Evolutionary conservation across 768 basidiomycete species (phyloP).

Genomic region (Boletus pseudopeckii): DNA sequence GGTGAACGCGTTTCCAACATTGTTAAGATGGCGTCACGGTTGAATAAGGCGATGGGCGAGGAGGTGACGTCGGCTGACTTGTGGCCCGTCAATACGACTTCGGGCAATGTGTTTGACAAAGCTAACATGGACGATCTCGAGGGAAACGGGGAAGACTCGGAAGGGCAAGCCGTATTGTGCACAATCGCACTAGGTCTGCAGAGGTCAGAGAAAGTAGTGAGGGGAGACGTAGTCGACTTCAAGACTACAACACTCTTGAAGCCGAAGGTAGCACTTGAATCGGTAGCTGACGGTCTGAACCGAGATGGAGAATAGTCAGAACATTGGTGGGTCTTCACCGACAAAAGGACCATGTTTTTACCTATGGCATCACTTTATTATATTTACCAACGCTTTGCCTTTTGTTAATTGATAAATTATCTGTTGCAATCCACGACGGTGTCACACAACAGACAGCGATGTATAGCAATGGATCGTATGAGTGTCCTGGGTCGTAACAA

Average conservation of each 20-base stretch:
- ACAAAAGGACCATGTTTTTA: slow-evolving; percentile 1
- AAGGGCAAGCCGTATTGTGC: slow-evolving; percentile 41
- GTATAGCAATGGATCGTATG: background rate
- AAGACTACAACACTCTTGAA: slow-evolving; percentile 46
- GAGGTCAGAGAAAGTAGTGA: slow-evolving; percentile 33
- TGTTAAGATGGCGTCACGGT: slow-evolving; percentile 29
- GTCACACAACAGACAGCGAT: slow-evolving; percentile 4
- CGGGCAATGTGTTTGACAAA: slow-evolving; percentile 40
- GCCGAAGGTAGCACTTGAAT: slow-evolving; percentile 52
- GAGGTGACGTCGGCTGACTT: slow-evolving; percentile 56
- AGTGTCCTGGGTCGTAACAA: background rate
- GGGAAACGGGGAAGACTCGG: slow-evolving; percentile 9
- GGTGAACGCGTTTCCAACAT: slow-evolving; percentile 35
- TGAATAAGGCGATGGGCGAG: slow-evolving; percentile 53
- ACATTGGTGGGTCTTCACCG: background rate
- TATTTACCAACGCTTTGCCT: slow-evolving; percentile 21
- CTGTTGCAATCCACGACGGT: slow-evolving; percentile 1
- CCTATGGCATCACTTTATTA: slow-evolving; percentile 22
- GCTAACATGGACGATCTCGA: slow-evolving; percentile 47
- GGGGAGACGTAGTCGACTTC: slow-evolving; percentile 46
- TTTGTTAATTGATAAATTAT: slow-evolving; percentile 26
- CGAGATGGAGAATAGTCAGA: slow-evolving; percentile 21
- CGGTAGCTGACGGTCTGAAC: slow-evolving; percentile 28
- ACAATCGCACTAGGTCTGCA: slow-evolving; percentile 56
- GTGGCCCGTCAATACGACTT: slow-evolving; percentile 45